Percentiles rank a stretch among this genome's conserved stretches.
Evolutionary conservation across 768 basidiomycete genomes (phyloP).

Genomic region (Agaricus blazei): DNA sequence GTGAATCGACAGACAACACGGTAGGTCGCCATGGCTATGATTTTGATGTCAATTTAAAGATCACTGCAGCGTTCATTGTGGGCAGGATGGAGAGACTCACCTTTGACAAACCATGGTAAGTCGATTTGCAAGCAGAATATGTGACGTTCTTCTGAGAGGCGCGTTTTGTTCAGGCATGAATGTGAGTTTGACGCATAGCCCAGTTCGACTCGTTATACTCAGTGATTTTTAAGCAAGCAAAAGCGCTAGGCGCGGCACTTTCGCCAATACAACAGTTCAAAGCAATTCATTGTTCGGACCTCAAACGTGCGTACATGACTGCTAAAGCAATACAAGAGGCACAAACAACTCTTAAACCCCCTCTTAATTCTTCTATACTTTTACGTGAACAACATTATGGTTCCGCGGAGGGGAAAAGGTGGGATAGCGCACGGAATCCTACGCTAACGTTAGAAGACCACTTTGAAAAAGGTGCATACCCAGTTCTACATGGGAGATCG

Average conservation of each 20-base stretch:
- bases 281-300: constrained; percentile 60
- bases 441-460: constrained; percentile 40
- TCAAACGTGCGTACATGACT: constrained; percentile 60
- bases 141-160: constrained; percentile 50
- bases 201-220: background rate
- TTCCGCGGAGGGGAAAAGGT: constrained; percentile 59
- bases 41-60: background rate
- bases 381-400: constrained; percentile 72
- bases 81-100: constrained; percentile 75
- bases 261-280: constrained; percentile 36
- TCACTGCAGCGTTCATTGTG: constrained; percentile 36
- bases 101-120: constrained; percentile 70
- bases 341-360: constrained; percentile 42
- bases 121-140: background rate
- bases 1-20: constrained; percentile 72
- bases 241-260: constrained; percentile 53
- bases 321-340: constrained; percentile 49
- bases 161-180: constrained; percentile 2
- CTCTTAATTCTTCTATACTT: constrained; percentile 41
- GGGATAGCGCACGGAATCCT: constrained; percentile 25
- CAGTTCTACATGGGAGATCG: constrained; percentile 36
- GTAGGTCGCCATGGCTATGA: constrained; percentile 28
- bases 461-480: constrained; percentile 48
- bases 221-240: constrained; percentile 44
- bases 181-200: background rate